These are phyloP conservation scores for Gonium pectorale DNA, from an alignment of 139 green algal genomes.

Conservation along the genomic window DNA sequence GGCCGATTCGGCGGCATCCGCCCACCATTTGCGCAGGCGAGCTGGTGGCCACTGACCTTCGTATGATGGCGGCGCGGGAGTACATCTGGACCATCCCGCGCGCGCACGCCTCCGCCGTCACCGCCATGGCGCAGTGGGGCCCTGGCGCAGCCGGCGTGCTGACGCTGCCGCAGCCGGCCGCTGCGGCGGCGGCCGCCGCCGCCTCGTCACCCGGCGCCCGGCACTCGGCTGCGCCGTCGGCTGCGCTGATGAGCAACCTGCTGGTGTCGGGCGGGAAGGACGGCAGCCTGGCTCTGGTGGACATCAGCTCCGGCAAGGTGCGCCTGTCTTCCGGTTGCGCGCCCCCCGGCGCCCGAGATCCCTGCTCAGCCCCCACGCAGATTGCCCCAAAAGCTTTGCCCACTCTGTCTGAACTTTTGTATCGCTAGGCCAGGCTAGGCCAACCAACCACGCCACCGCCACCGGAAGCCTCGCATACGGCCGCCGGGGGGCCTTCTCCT, in stretches of 20 bases:
- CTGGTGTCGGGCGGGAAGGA: slow-evolving; percentile 65
- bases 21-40: too few relatives aligned
- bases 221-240: neutral
- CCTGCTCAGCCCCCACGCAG: too few relatives aligned
- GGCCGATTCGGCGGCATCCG: too few relatives aligned
- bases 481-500: too few relatives aligned
- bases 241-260: slow-evolving; percentile 28
- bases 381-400: too few relatives aligned
- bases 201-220: neutral
- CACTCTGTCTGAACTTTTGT: too few relatives aligned
- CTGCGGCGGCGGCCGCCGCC: neutral
- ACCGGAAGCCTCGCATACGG: too few relatives aligned
- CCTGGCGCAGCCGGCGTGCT: neutral
- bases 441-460: too few relatives aligned
- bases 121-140: slow-evolving; percentile 21
- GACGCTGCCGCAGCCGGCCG: neutral
- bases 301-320: slow-evolving; percentile 46
- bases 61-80: slow-evolving; percentile 65
- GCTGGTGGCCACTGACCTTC: slow-evolving; percentile 72
- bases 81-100: slow-evolving; percentile 30
- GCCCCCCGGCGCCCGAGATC: too few relatives aligned
- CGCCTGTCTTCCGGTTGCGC: neutral
- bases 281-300: slow-evolving; percentile 55
- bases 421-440: too few relatives aligned
- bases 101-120: neutral